Evolutionary conservation across 2,329 filamentous ascomycete species (phyloP).

Genomic region (Aspergillus piperis): DNA sequence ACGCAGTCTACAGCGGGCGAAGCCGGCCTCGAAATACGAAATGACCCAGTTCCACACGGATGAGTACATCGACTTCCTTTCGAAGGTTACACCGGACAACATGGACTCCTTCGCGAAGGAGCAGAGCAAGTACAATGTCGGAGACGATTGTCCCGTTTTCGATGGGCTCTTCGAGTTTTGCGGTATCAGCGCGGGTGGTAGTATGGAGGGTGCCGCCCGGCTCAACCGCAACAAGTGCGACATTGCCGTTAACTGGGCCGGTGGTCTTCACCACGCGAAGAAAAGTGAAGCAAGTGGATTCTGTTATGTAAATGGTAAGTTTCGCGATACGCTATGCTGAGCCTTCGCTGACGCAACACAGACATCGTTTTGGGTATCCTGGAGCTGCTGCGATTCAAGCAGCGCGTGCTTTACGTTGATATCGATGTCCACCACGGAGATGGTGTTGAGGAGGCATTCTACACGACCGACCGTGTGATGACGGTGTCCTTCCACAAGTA

Average conservation of each 20-base stretch:
- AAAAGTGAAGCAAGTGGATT: slow-evolving; percentile 93
- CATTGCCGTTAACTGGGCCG: slow-evolving; percentile 80
- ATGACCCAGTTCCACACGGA: slow-evolving; percentile 75
- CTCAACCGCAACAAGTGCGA: slow-evolving; percentile 69
- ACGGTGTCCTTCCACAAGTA: slow-evolving; percentile 73
- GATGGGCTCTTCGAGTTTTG: slow-evolving; percentile 72
- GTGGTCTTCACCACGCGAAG: slow-evolving; percentile 94
- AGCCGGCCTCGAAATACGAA: slow-evolving; percentile 71
- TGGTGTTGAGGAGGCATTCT: slow-evolving; percentile 71
- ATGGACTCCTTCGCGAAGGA: slow-evolving; percentile 93
- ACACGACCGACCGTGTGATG: slow-evolving; percentile 71
- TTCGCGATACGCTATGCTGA: background rate
- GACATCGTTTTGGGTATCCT: slow-evolving; percentile 68
- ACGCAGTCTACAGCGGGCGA: slow-evolving; percentile 63
- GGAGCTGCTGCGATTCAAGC: slow-evolving; percentile 64
- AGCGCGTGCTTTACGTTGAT: slow-evolving; percentile 66
- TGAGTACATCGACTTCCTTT: slow-evolving; percentile 72
- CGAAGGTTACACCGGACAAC: slow-evolving; percentile 95
- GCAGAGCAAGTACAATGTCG: slow-evolving; percentile 76
- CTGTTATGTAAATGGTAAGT: slow-evolving; percentile 85
- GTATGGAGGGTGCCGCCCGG: slow-evolving; percentile 70
- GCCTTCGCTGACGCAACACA: slow-evolving; percentile 31
- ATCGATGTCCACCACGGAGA: slow-evolving; percentile 70
- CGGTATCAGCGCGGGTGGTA: slow-evolving; percentile 68
- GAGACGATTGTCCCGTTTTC: slow-evolving; percentile 66